Evolutionary conservation across 768 basidiomycete species (phyloP).

Genomic region (Amanita pallidorosea): DNA sequence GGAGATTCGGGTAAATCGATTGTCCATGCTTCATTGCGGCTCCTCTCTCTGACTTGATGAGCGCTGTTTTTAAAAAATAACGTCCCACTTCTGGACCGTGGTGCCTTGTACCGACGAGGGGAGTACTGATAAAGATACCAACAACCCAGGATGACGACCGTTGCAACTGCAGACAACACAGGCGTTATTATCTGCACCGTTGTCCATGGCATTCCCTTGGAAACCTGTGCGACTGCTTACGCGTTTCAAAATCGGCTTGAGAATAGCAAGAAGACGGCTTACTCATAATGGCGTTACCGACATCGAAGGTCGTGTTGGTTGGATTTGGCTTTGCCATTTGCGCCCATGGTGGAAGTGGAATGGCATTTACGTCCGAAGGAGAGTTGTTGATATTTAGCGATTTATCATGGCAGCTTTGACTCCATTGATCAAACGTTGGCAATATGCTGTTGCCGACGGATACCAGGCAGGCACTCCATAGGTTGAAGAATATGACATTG

Average conservation of each 20-base stretch:
- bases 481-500: constrained; percentile 4
- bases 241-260: background rate
- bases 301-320: constrained; percentile 2
- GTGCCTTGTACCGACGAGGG: too few species aligned
- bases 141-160: background rate
- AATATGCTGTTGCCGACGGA: background rate
- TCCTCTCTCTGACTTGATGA: background rate
- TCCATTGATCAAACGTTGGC: constrained; percentile 3
- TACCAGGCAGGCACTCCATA: constrained; percentile 5
- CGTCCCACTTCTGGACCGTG: background rate
- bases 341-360: background rate
- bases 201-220: background rate
- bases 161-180: background rate
- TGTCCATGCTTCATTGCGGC: background rate
- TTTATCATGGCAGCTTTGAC: background rate
- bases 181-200: background rate
- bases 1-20: background rate
- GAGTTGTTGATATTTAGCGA: background rate
- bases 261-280: background rate
- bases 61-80: background rate
- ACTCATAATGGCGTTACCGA: constrained; percentile 1
- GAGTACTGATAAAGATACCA: constrained; percentile 1
- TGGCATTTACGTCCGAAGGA: background rate
- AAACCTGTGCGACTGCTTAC: background rate
- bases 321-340: background rate